A percentile compares a stretch with the other conserved stretches of the same genome.
phyloP scores from a whole-genome alignment of 345 rosid genomes.

The Boechera stricta region DNA sequence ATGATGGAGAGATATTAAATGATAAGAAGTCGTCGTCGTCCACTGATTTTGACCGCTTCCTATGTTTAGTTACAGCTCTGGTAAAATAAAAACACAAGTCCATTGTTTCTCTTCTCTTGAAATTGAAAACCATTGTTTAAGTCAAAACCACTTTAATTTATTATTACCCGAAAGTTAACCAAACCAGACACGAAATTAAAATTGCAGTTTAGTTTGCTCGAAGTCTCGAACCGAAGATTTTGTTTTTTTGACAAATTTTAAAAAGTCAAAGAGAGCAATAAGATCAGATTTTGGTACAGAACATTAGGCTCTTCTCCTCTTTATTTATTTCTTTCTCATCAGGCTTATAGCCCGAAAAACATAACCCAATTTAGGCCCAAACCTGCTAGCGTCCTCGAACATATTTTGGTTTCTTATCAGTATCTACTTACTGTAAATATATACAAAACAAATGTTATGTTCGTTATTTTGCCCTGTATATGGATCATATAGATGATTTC shows the following conservation, averaged over 20 bases:
- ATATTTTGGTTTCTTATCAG: no score
- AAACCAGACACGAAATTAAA: no score
- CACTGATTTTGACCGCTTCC: slow-evolving; percentile 35
- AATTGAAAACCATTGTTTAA: not conserved
- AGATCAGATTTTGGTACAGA: not conserved
- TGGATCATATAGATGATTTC: no score
- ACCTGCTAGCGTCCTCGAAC: no score
- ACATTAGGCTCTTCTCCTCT: no score
- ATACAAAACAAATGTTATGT: no score
- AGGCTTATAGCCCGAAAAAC: not conserved
- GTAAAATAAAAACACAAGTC: not conserved
- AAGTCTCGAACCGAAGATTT: not conserved
- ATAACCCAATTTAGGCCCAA: no score
- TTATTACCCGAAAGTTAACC: no score
- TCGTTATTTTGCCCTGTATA: no score
- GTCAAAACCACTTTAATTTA: not conserved
- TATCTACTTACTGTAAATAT: no score
- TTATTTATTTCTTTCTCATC: not conserved
- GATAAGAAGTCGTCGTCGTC: slow-evolving; percentile 43
- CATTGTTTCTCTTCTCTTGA: not conserved
- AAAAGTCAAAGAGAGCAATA: not conserved
- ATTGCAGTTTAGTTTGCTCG: not conserved
- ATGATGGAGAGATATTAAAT: slow-evolving; percentile 3
- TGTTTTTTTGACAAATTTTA: not conserved
- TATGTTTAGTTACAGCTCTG: not conserved